Evolutionary conservation across 2,329 filamentous ascomycete species (phyloP).

Genomic region (Aspergillus caelatus): DNA sequence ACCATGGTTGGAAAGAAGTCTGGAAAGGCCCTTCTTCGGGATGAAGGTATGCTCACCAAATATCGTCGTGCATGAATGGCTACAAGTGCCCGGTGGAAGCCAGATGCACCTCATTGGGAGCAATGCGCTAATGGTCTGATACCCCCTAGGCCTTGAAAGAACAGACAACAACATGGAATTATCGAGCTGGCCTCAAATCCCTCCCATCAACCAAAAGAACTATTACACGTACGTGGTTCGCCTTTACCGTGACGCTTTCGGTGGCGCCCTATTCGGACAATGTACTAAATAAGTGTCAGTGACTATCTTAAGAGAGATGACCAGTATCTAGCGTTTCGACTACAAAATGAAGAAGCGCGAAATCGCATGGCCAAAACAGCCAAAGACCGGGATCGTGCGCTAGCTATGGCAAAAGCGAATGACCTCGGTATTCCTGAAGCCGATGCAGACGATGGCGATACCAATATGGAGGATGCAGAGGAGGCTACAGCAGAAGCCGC

Average conservation of each 20-base stretch:
- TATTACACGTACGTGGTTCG: slow-evolving; percentile 80
- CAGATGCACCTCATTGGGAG: not conserved
- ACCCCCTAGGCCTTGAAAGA: slow-evolving; percentile 76
- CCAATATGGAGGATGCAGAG: slow-evolving; percentile 60
- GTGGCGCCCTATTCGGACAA: not conserved
- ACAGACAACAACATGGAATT: slow-evolving; percentile 99
- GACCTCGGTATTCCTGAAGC: slow-evolving; percentile 62
- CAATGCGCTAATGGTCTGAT: slow-evolving; percentile 13
- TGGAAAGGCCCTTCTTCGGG: slow-evolving; percentile 62
- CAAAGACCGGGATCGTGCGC: slow-evolving; percentile 82
- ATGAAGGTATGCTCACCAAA: slow-evolving; percentile 52
- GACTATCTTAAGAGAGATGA: slow-evolving; percentile 99
- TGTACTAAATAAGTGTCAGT: slow-evolving; percentile 50
- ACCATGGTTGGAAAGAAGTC: slow-evolving; percentile 69
- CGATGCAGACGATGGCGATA: slow-evolving; percentile 49
- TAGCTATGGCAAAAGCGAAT: slow-evolving; percentile 73
- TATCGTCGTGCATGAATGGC: not conserved
- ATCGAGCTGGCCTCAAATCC: slow-evolving; percentile 88
- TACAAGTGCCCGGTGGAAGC: not conserved
- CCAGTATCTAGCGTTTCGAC: slow-evolving; percentile 84
- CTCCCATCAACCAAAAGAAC: slow-evolving; percentile 98
- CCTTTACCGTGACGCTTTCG: not conserved
- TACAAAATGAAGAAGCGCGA: slow-evolving; percentile 83
- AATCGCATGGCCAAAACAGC: slow-evolving; percentile 83
- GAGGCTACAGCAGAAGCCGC: slow-evolving; percentile 64